Base-by-base conservation (phyloP, 2,329 filamentous ascomycete genomes). In the Epichloe elymi region DNA sequence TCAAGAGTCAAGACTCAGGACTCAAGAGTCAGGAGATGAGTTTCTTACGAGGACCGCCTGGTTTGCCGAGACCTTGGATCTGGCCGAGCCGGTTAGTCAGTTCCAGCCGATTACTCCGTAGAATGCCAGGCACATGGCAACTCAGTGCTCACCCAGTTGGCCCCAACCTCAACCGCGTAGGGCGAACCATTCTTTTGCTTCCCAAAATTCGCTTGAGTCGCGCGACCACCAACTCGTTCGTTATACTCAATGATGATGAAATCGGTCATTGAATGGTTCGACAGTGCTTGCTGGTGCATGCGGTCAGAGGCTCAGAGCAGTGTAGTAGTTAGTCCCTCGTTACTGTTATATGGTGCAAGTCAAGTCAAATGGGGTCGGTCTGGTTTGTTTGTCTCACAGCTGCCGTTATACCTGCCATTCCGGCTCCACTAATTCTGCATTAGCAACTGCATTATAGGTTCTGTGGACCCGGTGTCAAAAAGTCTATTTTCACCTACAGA, bases 181-280 rank as follows among this genome's bases (percentile, higher is more conserved):
- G 77, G 73, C 0, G 72, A 67, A 0, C 78, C 78, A 37, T 76
- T 67, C 0, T 64, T 37, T 3, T 65, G 61, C 15, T 69, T 65
- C 4, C 81, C 80, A 57, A 85, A 84, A 0, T 69, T 66, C 0
- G 72, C 72, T 53, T 83, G 74, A n/a, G 66, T 65, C 39, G 82
- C 73, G 5, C 82, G 74, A 1, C 83, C 83, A 1, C 83, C 82
- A 52, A 86, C 75, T 12, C 75, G 71, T 53, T 75, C 69, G 12
- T 80, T 79, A 53, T 80, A 78, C 54, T 86, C 82, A 3, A 86
- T 63, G 45, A 86, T 80, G 7, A 85, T 49, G 53, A 86, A 85
- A 53, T 86, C 80, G 0, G 70, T 66, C 5, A 85, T 67, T 0
- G 79, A 83, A 2, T 74, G 72, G 50, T 85, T 82, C 4, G 71